These are phyloP conservation scores for Rutstroemia sp. DNA, from an alignment of 2,329 filamentous ascomycete genomes.

Conservation along the genomic window DNA sequence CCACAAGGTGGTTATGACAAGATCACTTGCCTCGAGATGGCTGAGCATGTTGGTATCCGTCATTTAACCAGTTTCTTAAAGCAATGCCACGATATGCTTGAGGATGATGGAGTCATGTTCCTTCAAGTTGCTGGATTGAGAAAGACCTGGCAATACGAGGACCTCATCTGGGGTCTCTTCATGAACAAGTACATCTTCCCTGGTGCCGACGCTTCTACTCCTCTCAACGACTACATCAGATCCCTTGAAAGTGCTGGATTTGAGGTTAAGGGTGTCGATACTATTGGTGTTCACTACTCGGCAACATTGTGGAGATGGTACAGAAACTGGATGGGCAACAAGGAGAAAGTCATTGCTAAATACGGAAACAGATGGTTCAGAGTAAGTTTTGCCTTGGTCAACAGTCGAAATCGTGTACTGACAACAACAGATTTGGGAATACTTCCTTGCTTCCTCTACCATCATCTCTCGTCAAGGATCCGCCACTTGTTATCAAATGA, in stretches of 20 bases:
- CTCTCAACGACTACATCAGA: conserved; percentile 80
- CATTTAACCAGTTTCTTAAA: conserved; percentile 74
- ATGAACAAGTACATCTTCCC: conserved; percentile 99
- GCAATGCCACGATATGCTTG: conserved; percentile 91
- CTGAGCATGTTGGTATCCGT: conserved; percentile 93
- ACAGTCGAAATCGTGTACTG: conserved; percentile 8
- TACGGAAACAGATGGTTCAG: conserved; percentile 95
- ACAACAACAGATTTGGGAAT: conserved; percentile 64
- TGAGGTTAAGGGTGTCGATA: conserved; percentile 88
- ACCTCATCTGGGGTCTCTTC: conserved; percentile 95
- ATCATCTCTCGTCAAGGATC: conserved; percentile 69
- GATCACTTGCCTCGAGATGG: conserved; percentile 98
- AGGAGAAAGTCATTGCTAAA: conserved; percentile 86
- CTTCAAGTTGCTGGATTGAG: conserved; percentile 91
- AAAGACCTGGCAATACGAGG: conserved; percentile 95
- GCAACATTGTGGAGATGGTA: conserved; percentile 98
- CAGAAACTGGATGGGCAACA: conserved; percentile 94
- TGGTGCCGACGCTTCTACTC: conserved; percentile 90
- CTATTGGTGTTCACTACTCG: conserved; percentile 93
- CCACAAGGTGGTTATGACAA: conserved; percentile 78
- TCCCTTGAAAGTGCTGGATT: conserved; percentile 80
- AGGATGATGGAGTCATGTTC: conserved; percentile 94
- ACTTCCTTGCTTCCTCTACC: conserved; percentile 70
- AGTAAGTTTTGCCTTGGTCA: conserved; percentile 44
- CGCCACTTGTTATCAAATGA: conserved; percentile 74